These are phyloP conservation scores for Candida methanosorbosa DNA, from an alignment of 805 yeast genomes.

Conservation along the genomic window DNA sequence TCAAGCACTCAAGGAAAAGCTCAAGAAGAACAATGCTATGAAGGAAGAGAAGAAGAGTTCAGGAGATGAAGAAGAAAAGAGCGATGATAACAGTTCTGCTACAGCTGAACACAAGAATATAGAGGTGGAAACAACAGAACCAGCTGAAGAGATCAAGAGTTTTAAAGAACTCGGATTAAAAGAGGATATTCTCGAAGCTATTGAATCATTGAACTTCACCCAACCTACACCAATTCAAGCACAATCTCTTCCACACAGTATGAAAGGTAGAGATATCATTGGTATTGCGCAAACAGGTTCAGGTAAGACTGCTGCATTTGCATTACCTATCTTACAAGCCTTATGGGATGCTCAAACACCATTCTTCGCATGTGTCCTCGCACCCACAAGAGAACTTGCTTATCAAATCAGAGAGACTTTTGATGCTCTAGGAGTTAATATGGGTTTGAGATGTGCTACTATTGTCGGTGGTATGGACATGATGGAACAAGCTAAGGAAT, in stretches of 20 bases:
- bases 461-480: slow-evolving; percentile 97
- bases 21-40: slow-evolving; percentile 7
- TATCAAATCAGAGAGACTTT: slow-evolving; percentile 90
- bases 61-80: slow-evolving; percentile 5
- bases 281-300: slow-evolving; percentile 98
- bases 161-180: slow-evolving; percentile 57
- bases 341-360: slow-evolving; percentile 86
- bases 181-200: slow-evolving; percentile 74
- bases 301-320: slow-evolving; percentile 98
- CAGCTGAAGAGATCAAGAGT: slow-evolving; percentile 15
- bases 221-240: slow-evolving; percentile 93
- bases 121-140: slow-evolving; percentile 8
- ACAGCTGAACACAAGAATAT: no score
- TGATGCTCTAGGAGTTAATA: slow-evolving; percentile 82
- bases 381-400: slow-evolving; percentile 82
- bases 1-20: slow-evolving; percentile 20
- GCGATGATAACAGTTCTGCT: no score
- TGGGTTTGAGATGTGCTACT: slow-evolving; percentile 88
- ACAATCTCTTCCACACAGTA: slow-evolving; percentile 84
- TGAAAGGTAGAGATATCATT: slow-evolving; percentile 85
- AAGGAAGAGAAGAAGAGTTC: slow-evolving; percentile 15
- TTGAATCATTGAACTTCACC: slow-evolving; percentile 62
- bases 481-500: slow-evolving; percentile 94
- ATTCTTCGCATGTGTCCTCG: slow-evolving; percentile 79
- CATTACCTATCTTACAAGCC: slow-evolving; percentile 87